Evolutionary conservation across 805 yeast species (phyloP), one percentile per base, ranked within the genome.

Genomic region (Hanseniaspora jakobsenii): DNA sequence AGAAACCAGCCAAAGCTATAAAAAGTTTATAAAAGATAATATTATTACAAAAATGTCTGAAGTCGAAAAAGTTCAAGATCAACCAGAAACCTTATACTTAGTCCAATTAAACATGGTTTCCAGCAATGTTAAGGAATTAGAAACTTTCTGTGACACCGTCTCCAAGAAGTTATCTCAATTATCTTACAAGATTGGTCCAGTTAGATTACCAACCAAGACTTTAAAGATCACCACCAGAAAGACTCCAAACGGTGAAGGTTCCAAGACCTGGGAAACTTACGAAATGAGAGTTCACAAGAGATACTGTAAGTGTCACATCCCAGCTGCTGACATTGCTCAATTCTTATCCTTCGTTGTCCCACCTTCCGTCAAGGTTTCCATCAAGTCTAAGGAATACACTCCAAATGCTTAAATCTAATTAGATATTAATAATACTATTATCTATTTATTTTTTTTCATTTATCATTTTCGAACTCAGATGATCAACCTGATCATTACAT

Each of bases 161-260:
- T 75, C 73, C 68, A 71, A 77, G 72, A 70, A 81, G 63, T 76
- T 87, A 65, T 9, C 47, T 24, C 27, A 38, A 12, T 41, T 41
- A 34, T 27, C 30, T 32, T 75, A 72, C 69, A 86, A 85, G 81
- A 89, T 86, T 78, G 99, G 99, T 67, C 98, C 98, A 61, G 95
- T 91, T 66, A 87, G 98, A 83, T 73, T 91, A 75, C 99, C 99
- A 77, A 91, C 98, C 73, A 91, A 87, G 82, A 91, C 82, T 62
- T 82, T 91, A 66, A 85, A 82, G 73, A 77, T 91, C 75, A 77
- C 94, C 74, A 91, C 99, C 83, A 86, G 99, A 84, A 91, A 91
- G 87, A 82, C 98, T 67, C 99, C 99, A 66, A 93, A 93, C 72
- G 99, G 99, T 91, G 96, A 91, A 78, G 99, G 99, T 91, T 91